Conservation (phyloP, 192 early-diverging fungal genomes). For the Pilaira anomala region DNA sequence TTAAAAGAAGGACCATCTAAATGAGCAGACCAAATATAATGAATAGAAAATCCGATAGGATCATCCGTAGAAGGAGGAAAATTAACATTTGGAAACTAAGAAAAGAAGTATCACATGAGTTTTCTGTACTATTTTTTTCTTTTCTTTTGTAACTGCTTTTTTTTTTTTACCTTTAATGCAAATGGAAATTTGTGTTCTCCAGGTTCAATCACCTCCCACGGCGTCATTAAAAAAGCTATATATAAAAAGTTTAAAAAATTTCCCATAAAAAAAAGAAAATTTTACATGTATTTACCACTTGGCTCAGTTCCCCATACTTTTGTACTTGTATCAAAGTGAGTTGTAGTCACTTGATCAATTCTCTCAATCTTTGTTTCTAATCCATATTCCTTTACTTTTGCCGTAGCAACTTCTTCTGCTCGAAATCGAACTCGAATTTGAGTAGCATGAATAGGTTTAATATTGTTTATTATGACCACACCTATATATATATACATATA, state of each 20-base stretch:
- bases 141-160: neutral
- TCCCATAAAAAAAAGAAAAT: neutral
- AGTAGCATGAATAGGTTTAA: neutral
- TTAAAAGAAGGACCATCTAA: constrained; percentile 29
- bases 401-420: constrained; percentile 35
- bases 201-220: constrained; percentile 33
- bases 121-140: neutral
- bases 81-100: constrained; percentile 40
- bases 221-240: constrained; percentile 21
- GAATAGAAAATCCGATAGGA: constrained; percentile 25
- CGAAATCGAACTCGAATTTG: constrained; percentile 22
- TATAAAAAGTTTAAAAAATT: neutral
- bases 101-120: neutral
- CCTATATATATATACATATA: neutral
- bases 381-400: constrained; percentile 19
- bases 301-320: constrained; percentile 34
- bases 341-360: constrained; percentile 31
- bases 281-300: constrained; percentile 20
- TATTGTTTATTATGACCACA: neutral
- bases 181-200: constrained; percentile 37
- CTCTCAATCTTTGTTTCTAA: constrained; percentile 20
- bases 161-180: constrained; percentile 39
- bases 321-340: constrained; percentile 26
- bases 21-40: constrained; percentile 36
- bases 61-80: constrained; percentile 41